Evolutionary conservation across 768 basidiomycete genomes (phyloP).

Genomic region (Chlorophyllum brunneum): DNA sequence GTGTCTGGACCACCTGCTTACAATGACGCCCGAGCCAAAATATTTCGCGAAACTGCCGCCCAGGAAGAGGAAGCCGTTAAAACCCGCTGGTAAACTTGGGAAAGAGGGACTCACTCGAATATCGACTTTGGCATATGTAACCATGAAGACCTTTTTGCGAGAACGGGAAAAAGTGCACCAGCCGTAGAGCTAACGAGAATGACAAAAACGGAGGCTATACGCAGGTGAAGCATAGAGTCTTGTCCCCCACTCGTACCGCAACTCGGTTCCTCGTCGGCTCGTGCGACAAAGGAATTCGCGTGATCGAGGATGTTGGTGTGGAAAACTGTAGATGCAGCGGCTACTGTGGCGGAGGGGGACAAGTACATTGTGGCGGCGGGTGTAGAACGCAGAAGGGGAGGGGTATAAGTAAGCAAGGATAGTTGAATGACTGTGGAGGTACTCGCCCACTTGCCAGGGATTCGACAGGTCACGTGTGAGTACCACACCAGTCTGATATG

Average conservation of each 20-base stretch:
- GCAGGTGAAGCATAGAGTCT: constrained; percentile 44
- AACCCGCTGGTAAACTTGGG: not conserved
- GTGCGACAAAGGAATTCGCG: not conserved
- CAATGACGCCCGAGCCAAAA: constrained; percentile 88
- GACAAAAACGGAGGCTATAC: constrained; percentile 74
- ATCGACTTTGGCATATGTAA: constrained; percentile 53
- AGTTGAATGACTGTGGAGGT: constrained; percentile 29
- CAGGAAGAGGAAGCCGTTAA: not conserved
- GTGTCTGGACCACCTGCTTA: constrained; percentile 30
- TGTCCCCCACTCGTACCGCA: constrained; percentile 56
- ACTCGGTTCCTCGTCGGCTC: constrained; percentile 21
- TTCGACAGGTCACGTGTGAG: constrained; percentile 20
- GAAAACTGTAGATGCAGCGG: constrained; percentile 2
- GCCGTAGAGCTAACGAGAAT: constrained; percentile 55
- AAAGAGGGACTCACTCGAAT: constrained; percentile 59
- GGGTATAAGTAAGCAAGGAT: constrained; percentile 16
- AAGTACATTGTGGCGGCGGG: constrained; percentile 13
- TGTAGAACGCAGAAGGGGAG: not conserved
- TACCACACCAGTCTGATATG: constrained; percentile 25
- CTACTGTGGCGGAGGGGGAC: constrained; percentile 11
- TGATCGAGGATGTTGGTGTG: not conserved
- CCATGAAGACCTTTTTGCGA: constrained; percentile 49
- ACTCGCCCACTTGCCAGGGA: constrained; percentile 16
- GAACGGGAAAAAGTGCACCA: constrained; percentile 71
- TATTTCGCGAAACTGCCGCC: constrained; percentile 83